Evolutionary conservation across 169 alveolate genomes (phyloP).

Genomic region (Miamiensis avidus): DNA sequence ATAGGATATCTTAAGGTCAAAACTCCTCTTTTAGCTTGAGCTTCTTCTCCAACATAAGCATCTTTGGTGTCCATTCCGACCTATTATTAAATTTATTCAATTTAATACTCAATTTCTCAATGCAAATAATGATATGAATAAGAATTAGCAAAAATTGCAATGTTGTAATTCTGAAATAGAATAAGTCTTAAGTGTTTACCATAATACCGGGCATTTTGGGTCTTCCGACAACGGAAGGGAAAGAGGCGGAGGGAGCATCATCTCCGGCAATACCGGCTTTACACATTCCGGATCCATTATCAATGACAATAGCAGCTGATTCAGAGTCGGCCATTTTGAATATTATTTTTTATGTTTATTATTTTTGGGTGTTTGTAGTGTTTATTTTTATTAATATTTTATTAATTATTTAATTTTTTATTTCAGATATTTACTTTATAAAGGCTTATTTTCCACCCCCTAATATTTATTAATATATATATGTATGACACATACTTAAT

Average conservation of each 20-base stretch:
- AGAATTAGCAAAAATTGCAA: neutral
- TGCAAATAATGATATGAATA: too few species aligned
- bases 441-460: too few species aligned
- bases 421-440: too few species aligned
- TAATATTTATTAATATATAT: too few species aligned
- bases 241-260: constrained; percentile 98
- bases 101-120: too few species aligned
- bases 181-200: constrained; percentile 95
- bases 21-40: constrained; percentile 98
- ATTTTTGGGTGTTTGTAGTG: too few species aligned
- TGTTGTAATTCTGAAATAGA: neutral
- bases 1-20: constrained; percentile 97
- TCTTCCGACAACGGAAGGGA: constrained; percentile 98
- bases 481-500: too few species aligned
- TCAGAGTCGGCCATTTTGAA: constrained; percentile 93
- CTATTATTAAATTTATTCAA: too few species aligned
- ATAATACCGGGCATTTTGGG: constrained; percentile 95
- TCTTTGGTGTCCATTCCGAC: constrained; percentile 77
- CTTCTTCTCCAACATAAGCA: constrained; percentile 98
- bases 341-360: too few species aligned
- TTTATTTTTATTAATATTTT: too few species aligned
- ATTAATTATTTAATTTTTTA: too few species aligned
- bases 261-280: constrained; percentile 99
- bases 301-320: constrained; percentile 95
- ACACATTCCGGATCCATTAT: constrained; percentile 99